Percentiles rank a stretch among this genome's conserved stretches.
These are phyloP conservation scores for Recurvomyces mirabilis DNA, from an alignment of 495 filamentous ascomycete species.

Conservation along the genomic window DNA sequence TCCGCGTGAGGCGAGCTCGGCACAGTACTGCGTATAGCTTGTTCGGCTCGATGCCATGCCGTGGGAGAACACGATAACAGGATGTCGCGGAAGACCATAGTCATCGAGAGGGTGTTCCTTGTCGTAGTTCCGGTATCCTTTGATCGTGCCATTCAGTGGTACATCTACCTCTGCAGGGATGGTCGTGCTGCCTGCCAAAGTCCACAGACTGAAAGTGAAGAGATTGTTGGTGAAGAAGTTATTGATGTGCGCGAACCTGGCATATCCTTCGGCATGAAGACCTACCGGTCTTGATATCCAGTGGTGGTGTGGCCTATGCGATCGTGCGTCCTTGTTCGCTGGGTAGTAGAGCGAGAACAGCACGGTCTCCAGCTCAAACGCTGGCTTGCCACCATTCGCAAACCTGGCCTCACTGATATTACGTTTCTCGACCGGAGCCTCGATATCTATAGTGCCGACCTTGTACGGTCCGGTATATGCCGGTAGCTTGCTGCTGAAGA, in stretches of 20 bases:
- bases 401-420: constrained; percentile 30
- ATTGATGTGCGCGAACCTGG: constrained; percentile 34
- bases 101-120: constrained; percentile 15
- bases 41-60: constrained; percentile 41
- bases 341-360: constrained; percentile 43
- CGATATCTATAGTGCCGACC: constrained; percentile 40
- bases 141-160: constrained; percentile 28
- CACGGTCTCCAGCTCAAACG: constrained; percentile 38
- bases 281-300: constrained; percentile 42
- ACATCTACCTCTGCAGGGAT: constrained; percentile 38
- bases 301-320: constrained; percentile 26
- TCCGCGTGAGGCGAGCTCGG: constrained; percentile 42
- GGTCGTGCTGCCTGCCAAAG: constrained; percentile 32
- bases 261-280: constrained; percentile 40
- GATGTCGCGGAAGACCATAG: constrained; percentile 23
- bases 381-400: constrained; percentile 29
- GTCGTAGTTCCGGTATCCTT: constrained; percentile 7
- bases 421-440: constrained; percentile 30
- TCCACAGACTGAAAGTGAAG: constrained; percentile 28
- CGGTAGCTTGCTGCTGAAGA: constrained; percentile 36
- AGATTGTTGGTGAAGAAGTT: constrained; percentile 33
- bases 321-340: constrained; percentile 20
- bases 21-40: constrained; percentile 42
- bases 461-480: constrained; percentile 38
- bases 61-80: constrained; percentile 43